Conservation (phyloP, 164 flowering plant genomes). For the Kingdonia uniflora region DNA sequence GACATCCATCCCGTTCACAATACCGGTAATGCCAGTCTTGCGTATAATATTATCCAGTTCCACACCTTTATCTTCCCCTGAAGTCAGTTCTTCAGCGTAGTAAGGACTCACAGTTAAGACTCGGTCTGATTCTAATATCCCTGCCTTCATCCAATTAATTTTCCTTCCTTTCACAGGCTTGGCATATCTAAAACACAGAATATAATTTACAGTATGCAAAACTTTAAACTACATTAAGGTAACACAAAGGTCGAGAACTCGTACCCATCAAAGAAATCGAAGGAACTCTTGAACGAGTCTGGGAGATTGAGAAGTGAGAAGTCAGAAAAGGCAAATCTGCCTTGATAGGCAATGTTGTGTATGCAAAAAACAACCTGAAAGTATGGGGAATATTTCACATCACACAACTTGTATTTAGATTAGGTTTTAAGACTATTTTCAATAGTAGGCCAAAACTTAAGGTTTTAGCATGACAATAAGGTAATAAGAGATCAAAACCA, state of each 20-base stretch:
- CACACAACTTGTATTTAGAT: not conserved
- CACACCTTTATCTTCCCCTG: conserved; percentile 61
- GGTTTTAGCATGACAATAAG: too few relatives aligned
- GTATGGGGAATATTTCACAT: not conserved
- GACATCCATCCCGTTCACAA: conserved; percentile 89
- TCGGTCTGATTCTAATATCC: conserved; percentile 58
- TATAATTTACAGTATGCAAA: not conserved
- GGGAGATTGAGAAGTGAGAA: conserved; percentile 71
- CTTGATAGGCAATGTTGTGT: conserved; percentile 93
- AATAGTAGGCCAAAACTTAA: too few relatives aligned
- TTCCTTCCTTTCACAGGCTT: conserved; percentile 92
- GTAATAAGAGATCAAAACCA: too few relatives aligned
- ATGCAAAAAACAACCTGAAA: conserved; percentile 76
- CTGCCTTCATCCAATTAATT: conserved; percentile 98
- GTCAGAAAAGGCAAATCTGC: conserved; percentile 76
- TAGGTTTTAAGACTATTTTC: not conserved
- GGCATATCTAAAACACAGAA: conserved; percentile 34
- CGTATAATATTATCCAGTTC: conserved; percentile 57
- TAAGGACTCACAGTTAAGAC: conserved; percentile 80
- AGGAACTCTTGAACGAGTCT: conserved; percentile 49
- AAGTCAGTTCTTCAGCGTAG: conserved; percentile 74
- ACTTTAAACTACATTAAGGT: too few relatives aligned
- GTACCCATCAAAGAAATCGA: conserved; percentile 93
- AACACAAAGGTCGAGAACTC: not conserved
- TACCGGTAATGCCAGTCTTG: conserved; percentile 42